Conservation (phyloP, 176 grass and related monocot species). For the Rhynchospora breviuscula region DNA sequence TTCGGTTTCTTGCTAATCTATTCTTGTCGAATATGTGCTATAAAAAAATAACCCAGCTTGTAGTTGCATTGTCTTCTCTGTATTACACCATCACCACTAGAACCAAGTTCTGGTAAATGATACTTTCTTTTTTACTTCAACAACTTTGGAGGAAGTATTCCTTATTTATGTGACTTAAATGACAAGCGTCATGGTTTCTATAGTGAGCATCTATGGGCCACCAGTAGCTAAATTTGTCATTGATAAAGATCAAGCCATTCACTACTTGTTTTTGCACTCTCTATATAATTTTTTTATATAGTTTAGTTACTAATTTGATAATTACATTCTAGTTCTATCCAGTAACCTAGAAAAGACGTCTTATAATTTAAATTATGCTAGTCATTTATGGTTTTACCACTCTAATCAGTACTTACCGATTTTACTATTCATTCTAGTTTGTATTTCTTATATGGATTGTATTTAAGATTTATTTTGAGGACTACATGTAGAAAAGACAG, state of each 20-base stretch:
- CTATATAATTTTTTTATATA: background rate
- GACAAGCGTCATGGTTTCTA: background rate
- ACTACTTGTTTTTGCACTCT: background rate
- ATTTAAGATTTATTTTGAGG: background rate
- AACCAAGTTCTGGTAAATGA: background rate
- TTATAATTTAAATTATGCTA: background rate
- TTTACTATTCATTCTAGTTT: background rate
- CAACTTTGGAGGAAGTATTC: background rate
- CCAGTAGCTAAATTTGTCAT: background rate
- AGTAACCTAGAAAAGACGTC: background rate
- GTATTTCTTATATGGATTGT: background rate
- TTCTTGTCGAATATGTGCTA: background rate
- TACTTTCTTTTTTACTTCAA: background rate
- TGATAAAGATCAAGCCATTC: background rate
- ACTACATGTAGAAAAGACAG: background rate
- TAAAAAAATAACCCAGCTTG: background rate
- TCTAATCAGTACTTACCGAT: background rate
- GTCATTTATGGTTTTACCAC: background rate
- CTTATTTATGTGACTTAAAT: background rate
- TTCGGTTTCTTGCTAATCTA: constrained; percentile 8
- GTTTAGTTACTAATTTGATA: background rate
- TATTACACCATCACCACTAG: background rate
- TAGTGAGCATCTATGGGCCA: background rate
- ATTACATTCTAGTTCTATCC: background rate
- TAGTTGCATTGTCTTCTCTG: background rate